Percentiles rank a stretch among this genome's conserved stretches.
Conservation (phyloP, 2,329 filamentous ascomycete genomes). For the Cadophora malorum region DNA sequence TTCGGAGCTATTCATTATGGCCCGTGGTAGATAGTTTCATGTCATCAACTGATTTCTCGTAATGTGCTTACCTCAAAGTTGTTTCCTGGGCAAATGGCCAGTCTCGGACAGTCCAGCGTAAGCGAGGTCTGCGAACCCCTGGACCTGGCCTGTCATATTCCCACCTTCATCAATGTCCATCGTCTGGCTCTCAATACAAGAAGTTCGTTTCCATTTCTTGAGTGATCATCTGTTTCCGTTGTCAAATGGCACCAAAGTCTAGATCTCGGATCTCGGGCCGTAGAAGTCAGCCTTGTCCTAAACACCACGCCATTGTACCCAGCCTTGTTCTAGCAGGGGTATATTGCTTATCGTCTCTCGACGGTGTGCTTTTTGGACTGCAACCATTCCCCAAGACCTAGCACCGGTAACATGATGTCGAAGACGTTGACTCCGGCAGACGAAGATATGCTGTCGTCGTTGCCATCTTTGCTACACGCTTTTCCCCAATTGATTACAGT, state of each 20-base stretch:
- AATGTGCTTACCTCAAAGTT: no score
- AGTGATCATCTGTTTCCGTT: no score
- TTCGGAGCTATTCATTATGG: no score
- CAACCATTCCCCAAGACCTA: background rate
- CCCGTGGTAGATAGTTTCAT: no score
- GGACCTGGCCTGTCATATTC: no score
- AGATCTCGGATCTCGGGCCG: background rate
- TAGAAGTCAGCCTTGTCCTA: background rate
- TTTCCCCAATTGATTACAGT: background rate
- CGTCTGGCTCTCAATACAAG: no score
- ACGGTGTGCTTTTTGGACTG: background rate
- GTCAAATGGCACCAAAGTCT: background rate
- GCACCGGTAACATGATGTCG: background rate
- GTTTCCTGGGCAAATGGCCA: no score
- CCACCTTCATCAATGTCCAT: no score
- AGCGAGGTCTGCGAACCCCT: no score
- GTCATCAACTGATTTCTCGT: no score
- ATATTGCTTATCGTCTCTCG: background rate
- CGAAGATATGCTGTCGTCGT: background rate
- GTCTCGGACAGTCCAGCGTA: no score
- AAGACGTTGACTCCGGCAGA: background rate
- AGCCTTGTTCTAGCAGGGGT: conserved; percentile 9
- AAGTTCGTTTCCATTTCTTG: no score
- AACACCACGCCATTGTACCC: background rate
- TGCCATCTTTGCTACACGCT: background rate